Evolutionary conservation across 2,329 filamentous ascomycete species (phyloP), one percentile per base, ranked within the genome.

Genomic region (Colletotrichum sp.): DNA sequence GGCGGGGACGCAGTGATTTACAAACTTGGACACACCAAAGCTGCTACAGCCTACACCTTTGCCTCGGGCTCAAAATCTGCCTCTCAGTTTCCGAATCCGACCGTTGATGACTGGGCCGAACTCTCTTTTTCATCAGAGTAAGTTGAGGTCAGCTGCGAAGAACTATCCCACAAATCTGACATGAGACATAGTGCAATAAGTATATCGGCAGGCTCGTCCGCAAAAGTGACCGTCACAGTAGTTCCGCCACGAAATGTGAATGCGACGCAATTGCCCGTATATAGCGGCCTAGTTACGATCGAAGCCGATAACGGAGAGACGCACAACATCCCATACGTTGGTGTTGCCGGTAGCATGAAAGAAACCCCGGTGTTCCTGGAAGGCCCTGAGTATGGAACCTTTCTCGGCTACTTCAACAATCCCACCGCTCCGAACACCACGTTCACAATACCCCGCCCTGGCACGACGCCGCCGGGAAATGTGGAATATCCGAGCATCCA

Each of bases 231-330:
- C 2, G 78, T 85, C 26, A 80, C 74, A 4, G 78, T 83, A 26
- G 80, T 79, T 16, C 81, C 81, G 7, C 82, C 83, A 2, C 52
- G 67, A 6, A 78, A 79, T 18, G 75, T 85, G 13, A 78, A 84
- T 52, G 73, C 76, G 13, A 76, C 73, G 2, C 81, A 80, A 16
- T 77, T 87, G 26, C 85, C 86, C 3, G 81, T 88, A 10, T 88
- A 87, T 79, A 84, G 84, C 21, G 87, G 87, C 26, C 87, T 83
- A 78, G 80, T 88, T 55, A 80, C 84, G 13, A 77, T 88, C 77
- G 84, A 83, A 60, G 82, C 82, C 66, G 83, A 82, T 26, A 84
- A 84, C 63, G 82, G 81, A n/a, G 82, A 84, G 7, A 77, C 79
- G n/a, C 81, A 86, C 32, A 79, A 79, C 9, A 76, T 88, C 18